These are phyloP conservation scores for Cyclaneusma minus DNA, from an alignment of 2,329 filamentous ascomycete genomes.

Conservation along the genomic window DNA sequence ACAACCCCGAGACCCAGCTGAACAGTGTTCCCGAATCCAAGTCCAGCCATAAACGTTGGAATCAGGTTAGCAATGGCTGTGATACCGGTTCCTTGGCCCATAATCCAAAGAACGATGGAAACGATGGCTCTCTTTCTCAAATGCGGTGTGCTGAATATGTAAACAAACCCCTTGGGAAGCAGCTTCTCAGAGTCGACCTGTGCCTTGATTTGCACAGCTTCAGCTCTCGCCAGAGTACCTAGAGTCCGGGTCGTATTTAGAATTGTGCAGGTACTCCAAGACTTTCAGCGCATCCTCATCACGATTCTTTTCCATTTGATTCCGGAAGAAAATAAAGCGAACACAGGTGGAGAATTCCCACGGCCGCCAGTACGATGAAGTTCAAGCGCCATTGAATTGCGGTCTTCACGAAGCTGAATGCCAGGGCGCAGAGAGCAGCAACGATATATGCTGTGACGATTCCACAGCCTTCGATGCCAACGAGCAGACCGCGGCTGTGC, in stretches of 20 bases:
- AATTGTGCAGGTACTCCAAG: conserved; percentile 12
- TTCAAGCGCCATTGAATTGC: conserved; percentile 13
- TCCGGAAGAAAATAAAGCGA: conserved; percentile 11
- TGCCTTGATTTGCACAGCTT: conserved; percentile 15
- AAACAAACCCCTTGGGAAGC: conserved; percentile 13
- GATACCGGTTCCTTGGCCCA: conserved; percentile 18
- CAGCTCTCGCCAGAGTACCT: conserved; percentile 12
- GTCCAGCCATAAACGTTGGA: conserved; percentile 16
- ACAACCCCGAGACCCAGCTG: conserved; percentile 16
- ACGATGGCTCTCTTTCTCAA: conserved; percentile 15
- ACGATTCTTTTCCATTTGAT: conserved; percentile 10
- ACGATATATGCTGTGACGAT: conserved; percentile 15
- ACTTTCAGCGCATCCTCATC: conserved; percentile 10
- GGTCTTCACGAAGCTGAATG: conserved; percentile 12
- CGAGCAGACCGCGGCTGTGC: conserved; percentile 5
- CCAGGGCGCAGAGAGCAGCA: conserved; percentile 9
- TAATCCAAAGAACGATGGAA: conserved; percentile 15
- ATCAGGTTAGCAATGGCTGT: conserved; percentile 16
- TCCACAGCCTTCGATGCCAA: conserved; percentile 11
- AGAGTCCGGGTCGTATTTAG: conserved; percentile 9
- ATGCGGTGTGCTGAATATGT: conserved; percentile 15
- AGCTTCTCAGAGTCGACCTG: conserved; percentile 11
- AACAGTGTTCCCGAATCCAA: conserved; percentile 15
- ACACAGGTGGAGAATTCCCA: conserved; percentile 6
- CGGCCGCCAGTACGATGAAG: conserved; percentile 11